Base-by-base conservation (phyloP, 768 basidiomycete genomes). In the Suillus plorans region DNA sequence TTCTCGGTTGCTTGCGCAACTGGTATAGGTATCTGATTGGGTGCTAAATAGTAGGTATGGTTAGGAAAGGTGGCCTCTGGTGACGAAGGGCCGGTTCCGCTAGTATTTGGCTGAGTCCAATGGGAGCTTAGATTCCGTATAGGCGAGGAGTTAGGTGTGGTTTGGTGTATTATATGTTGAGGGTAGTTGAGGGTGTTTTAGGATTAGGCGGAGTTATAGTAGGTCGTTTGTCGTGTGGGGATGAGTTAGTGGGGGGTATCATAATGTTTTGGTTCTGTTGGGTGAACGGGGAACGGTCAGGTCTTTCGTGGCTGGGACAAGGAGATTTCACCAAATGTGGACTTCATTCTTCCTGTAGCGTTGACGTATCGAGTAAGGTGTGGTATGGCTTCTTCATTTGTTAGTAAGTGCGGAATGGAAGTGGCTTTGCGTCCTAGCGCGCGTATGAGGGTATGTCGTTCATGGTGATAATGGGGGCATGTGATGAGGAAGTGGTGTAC, bases 401-500 rank as follows among this genome's bases (percentile, higher is more conserved):
- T 39, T 4, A 59, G 8, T 12, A 59, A 9, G 4, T 39, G 28
- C 22, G 13, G 37, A 36, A 59, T 8, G 3, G 57, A 59, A 5
- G 4, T 39, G 9, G 34, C 57, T 16, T 22, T 42, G n/a, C 20
- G 7, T 8, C 57, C 57, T 9, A 59, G 34, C 2, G n/a, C 10
- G 2, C 12, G 2, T 1, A 13, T 13, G 3, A 63, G 39, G 18
- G 2, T 3, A 7, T 53, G 50, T 0, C 2, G n/a, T 41, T 63
- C 52, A 5, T 31, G 37, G 1, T 6, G 52, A 16, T 74, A 73
- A 10, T 61, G 65, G 45, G 56, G 64, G 73, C 78, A 80, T 13
- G 66, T 12, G 6, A 73, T 45, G 5, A 79, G 61, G 63, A 57
- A 79, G 62, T 79, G 79, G 9, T 47, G 45, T 2, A 47, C 12